phyloP scores from a whole-genome alignment of 2,329 filamentous ascomycete genomes.

The Diaporthe humulicola region DNA sequence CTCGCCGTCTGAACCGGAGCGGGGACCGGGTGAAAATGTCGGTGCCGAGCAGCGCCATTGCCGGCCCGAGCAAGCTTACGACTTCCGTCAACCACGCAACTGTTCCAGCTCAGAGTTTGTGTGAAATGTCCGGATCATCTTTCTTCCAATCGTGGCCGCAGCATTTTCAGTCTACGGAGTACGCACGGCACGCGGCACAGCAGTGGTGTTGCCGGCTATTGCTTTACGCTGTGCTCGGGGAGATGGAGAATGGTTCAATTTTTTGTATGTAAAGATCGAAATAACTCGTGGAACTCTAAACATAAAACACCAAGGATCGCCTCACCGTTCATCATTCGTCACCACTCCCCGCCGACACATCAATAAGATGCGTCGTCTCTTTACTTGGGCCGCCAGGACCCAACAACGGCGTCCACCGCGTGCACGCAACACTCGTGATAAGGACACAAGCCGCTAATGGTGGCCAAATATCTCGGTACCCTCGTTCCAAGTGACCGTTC shows the following conservation, averaged over 20 bases:
- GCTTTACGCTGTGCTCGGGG: background rate
- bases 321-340: no score
- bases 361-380: background rate
- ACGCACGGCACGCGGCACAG: background rate
- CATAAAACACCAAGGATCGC: background rate
- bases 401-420: background rate
- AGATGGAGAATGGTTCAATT: background rate
- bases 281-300: background rate
- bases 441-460: background rate
- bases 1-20: background rate
- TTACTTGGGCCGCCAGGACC: background rate
- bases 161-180: background rate
- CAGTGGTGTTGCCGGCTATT: background rate
- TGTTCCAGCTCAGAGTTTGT: background rate
- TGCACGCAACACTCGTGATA: no score
- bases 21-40: background rate
- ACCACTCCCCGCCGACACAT: no score
- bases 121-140: background rate
- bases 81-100: background rate
- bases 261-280: background rate
- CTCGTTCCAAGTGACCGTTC: no score
- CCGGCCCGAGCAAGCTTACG: background rate
- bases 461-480: no score
- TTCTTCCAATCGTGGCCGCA: background rate
- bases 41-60: background rate